These are phyloP conservation scores for Gossypium arboreum DNA, from an alignment of 345 rosid genomes.

Conservation along the genomic window DNA sequence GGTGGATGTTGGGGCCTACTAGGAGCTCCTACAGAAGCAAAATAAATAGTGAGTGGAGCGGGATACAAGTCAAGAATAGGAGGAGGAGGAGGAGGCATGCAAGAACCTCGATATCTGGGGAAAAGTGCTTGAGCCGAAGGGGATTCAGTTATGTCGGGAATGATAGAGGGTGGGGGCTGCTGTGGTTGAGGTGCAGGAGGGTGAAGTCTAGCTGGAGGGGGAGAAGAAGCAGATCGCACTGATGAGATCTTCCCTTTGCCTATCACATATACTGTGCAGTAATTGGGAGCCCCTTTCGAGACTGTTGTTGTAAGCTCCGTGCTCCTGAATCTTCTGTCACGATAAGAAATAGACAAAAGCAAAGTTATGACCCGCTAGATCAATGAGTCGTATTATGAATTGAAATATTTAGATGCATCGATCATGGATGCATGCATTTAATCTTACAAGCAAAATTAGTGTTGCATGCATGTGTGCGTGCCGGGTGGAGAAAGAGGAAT, in stretches of 20 bases:
- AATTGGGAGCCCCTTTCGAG: conserved; percentile 57
- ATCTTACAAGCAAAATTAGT: not conserved
- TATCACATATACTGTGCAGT: conserved; percentile 69
- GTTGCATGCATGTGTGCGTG: not conserved
- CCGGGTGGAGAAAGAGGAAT: not conserved
- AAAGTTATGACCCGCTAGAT: not conserved
- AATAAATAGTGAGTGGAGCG: not conserved
- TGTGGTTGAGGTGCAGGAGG: conserved; percentile 14
- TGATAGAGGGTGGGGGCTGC: conserved; percentile 16
- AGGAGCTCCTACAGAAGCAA: conserved; percentile 9
- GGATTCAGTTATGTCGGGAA: conserved; percentile 3
- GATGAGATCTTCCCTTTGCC: conserved; percentile 62
- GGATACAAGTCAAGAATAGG: not conserved
- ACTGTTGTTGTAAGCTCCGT: conserved; percentile 55
- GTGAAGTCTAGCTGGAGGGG: conserved; percentile 29
- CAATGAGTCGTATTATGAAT: not conserved
- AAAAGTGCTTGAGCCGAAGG: not conserved
- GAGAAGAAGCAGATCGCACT: conserved; percentile 43
- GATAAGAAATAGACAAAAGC: not conserved
- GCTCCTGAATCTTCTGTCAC: conserved; percentile 54
- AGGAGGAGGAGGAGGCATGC: not conserved
- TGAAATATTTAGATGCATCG: not conserved
- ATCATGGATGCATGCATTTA: not conserved
- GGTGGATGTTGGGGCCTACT: conserved; percentile 24
- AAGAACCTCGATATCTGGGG: conserved; percentile 31